Base-by-base conservation (phyloP, 768 basidiomycete genomes). In the Auricularia cornea region DNA sequence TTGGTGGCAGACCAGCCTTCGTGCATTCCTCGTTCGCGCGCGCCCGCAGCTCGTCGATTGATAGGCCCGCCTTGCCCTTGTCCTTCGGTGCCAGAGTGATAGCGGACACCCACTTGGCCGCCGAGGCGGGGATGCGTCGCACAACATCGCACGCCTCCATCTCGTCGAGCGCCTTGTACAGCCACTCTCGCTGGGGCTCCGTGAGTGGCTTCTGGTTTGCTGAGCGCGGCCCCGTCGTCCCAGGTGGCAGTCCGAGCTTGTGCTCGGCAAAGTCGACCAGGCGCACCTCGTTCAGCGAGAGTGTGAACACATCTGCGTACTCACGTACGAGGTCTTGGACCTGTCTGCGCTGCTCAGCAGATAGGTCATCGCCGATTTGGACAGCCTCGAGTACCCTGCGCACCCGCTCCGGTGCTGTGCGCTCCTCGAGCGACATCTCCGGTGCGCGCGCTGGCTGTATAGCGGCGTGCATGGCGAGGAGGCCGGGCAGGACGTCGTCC, bases 221-320 rank as follows among this genome's bases (percentile, higher is more conserved):
- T 40, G 38, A 8, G 18, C 38, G 38, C 38, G 38, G 38, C 8
- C 38, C 38, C 38, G 8, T 18, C 18, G 38, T 40, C 18, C 38
- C 38, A 18, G 38, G 8, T 8, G 38, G 38, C 8, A 40, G 38
- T 40, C 38, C 38, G 38, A 40, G 38, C 38, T 59, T 63, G 65
- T 80, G 78, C 1, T 68, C 67, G 3, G 72, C 72, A 1, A 72
- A 74, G 8, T 68, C 51, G 0, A 80, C 73, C 0, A 68, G 64
- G 1, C 54, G 59, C 2, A 81, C 79, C 62, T 82, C 77, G 23
- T 71, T 70, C 8, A 80, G 65, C 0, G 74, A 72, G 1, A 80
- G 65, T 4, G 77, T 76, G 62, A 79, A 82, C 30, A 72, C 66
- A 64, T 80, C 78, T 0, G 79, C 76, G 60, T 70, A 79, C 57